Evolutionary conservation across 352 stramenopile genomes (phyloP).

Genomic region (Globisporangium cylindrosporum): DNA sequence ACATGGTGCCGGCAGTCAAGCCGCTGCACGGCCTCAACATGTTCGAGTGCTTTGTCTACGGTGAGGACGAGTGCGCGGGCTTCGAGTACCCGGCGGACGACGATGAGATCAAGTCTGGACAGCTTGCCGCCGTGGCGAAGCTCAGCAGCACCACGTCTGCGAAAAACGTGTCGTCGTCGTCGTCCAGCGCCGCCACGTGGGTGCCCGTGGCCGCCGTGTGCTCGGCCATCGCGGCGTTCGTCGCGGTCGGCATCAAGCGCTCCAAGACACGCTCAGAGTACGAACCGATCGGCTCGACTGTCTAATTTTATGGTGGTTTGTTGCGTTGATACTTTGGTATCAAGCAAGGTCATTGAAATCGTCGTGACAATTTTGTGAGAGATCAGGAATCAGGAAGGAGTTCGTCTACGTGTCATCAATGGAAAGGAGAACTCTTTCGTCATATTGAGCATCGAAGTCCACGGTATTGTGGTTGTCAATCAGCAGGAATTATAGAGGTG

Average conservation of each 20-base stretch:
- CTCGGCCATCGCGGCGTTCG: constrained; percentile 29
- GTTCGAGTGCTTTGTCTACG: constrained; percentile 82
- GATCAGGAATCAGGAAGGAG: background rate
- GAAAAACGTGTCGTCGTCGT: background rate
- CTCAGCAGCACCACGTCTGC: constrained; percentile 4
- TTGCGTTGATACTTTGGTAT: background rate
- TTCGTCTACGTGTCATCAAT: background rate
- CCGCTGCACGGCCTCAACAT: constrained; percentile 75
- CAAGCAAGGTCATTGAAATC: background rate
- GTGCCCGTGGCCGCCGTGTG: constrained; percentile 25
- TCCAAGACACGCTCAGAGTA: constrained; percentile 41
- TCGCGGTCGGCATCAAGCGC: constrained; percentile 41
- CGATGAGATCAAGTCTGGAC: constrained; percentile 53
- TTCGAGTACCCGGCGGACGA: constrained; percentile 70
- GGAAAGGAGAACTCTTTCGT: background rate
- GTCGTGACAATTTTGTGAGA: background rate
- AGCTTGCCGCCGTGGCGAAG: constrained; percentile 12
- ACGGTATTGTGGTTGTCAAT: background rate
- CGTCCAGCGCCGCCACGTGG: constrained; percentile 17
- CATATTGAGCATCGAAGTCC: no score
- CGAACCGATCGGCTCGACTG: constrained; percentile 32
- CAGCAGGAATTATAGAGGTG: background rate
- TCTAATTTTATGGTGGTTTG: constrained; percentile 16
- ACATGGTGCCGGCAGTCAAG: constrained; percentile 85
- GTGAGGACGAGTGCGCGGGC: constrained; percentile 42